Evolutionary conservation across 2,329 filamentous ascomycete species (phyloP), one percentile per base, ranked within the genome.

Genomic region (Colletotrichum endophyticum): DNA sequence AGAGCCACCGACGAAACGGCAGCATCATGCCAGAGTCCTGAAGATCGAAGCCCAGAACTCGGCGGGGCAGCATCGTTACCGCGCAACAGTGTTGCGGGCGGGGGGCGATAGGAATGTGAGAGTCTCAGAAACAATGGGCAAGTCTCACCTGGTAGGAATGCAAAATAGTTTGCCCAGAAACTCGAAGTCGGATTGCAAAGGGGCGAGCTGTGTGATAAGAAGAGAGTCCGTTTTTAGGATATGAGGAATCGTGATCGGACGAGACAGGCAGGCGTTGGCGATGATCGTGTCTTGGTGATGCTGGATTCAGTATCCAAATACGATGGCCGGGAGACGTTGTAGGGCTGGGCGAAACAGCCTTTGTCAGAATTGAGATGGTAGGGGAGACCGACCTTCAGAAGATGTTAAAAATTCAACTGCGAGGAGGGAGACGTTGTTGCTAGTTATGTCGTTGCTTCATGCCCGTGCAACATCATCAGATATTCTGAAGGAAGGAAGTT

Each of bases 101-200:
- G 59, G 30, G n/a, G 32, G 32, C 25, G 22, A 49, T 22, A 69
- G 66, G 73, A 76, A 78, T 78, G 70, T 25, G 5, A 22, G 12
- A 34, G 76, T 77, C 68, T 73, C 63, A 69, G 32, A 61, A 72
- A 74, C 76, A 78, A 78, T 76, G 22, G 70, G 22, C 53, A 61
- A 59, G 76, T 72, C 76, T 78, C 66, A 78, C 77, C 70, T 57
- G 13, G 28, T 27, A 73, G 67, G 76, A 78, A 78, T 78, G 76
- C 36, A 72, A n/a, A 72, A 25, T 61, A 57, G 59, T 39, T 59
- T 66, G 64, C 74, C 57, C 9, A 66, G 70, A 25, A 76, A 70
- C 70, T 76, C 64, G 8, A 39, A n/a, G 44, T 25, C 39, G 22
- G 22, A 28, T 25, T 8, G 34, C 25, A 59, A 67, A 28, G 22